These are phyloP conservation scores for Carpediemonas membranifera DNA, from an alignment of 78 protist species.

Conservation along the genomic window DNA sequence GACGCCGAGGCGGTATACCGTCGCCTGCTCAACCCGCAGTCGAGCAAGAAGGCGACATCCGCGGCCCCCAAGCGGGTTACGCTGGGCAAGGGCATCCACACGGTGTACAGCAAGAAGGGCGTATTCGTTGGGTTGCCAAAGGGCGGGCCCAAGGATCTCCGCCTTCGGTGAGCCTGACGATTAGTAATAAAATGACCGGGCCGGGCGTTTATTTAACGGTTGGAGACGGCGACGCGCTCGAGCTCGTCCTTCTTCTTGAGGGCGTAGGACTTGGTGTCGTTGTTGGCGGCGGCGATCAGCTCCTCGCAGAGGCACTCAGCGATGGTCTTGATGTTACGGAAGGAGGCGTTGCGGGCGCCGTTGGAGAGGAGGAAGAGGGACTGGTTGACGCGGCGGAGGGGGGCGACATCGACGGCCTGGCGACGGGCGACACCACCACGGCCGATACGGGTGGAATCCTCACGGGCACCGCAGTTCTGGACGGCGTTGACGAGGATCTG, in stretches of 20 bases:
- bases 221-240: slow-evolving; percentile 77
- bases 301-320: slow-evolving; percentile 99
- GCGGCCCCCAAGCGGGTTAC: no score
- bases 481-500: slow-evolving; percentile 77
- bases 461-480: slow-evolving; percentile 93
- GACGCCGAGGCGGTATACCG: no score
- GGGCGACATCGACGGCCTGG: slow-evolving; percentile 99
- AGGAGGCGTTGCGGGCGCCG: slow-evolving; percentile 90
- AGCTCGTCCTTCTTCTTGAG: slow-evolving; percentile 76
- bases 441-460: slow-evolving; percentile 99
- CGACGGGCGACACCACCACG: slow-evolving; percentile 95
- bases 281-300: slow-evolving; percentile 92
- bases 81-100: no score
- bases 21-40: no score
- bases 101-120: no score
- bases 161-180: no score
- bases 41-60: no score
- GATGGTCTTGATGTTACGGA: slow-evolving; percentile 96
- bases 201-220: no score
- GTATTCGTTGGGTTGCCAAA: no score
- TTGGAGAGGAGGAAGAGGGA: slow-evolving; percentile 77
- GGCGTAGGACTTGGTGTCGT: slow-evolving; percentile 72
- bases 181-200: no score
- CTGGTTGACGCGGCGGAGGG: slow-evolving; percentile 98
- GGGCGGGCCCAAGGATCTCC: no score